Base-by-base conservation (phyloP, 306 rosid species). In the Datisca glomerata region DNA sequence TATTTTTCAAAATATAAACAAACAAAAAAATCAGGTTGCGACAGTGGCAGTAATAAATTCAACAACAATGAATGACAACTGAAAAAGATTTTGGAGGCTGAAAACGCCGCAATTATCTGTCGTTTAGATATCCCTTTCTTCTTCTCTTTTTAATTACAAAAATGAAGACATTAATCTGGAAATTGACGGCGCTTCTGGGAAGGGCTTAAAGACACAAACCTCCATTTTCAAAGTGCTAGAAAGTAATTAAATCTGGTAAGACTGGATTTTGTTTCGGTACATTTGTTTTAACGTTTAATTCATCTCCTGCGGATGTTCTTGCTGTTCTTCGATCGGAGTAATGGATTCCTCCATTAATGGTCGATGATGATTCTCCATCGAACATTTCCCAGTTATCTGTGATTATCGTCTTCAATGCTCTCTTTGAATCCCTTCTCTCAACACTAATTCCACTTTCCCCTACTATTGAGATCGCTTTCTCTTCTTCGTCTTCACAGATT, bases 381-480 rank as follows among this genome's bases (percentile, higher is more conserved):
- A 87, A 87, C 15, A 65, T 50, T 63, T 74, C 97, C 97, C 94
- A 87, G 24, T 79, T 63, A 3, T 87, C 71, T 0, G 97, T 87
- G 10, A 87, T 68, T 20, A 83, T 66, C 0, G 97, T 87, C 55
- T 29, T 65, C 57, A 71, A 61, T 15, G 21, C 48, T 7, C 63
- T 59, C 18, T 50, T 43, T 8, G 61, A 35, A 16, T 49, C 50
- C 32, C 21, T 44, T 14, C 8, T 23, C 0, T 56, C 32, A 12
- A 14, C 32, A 42, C 21, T 46, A 36, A 34, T 20, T 24, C 18
- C 25, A 17, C 12, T 33, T 33, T 41, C 54, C 28, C 12, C 55
- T 11, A 40, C 12, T 22, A 14, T 21, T 40, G 60, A 68, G 43
- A 61, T 37, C 6, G 66, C 67, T 38, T 18, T 64, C 0, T 59